Evolutionary conservation across 2,329 filamentous ascomycete species (phyloP), one percentile per base, ranked within the genome.

Genomic region (Cryphonectria japonica): DNA sequence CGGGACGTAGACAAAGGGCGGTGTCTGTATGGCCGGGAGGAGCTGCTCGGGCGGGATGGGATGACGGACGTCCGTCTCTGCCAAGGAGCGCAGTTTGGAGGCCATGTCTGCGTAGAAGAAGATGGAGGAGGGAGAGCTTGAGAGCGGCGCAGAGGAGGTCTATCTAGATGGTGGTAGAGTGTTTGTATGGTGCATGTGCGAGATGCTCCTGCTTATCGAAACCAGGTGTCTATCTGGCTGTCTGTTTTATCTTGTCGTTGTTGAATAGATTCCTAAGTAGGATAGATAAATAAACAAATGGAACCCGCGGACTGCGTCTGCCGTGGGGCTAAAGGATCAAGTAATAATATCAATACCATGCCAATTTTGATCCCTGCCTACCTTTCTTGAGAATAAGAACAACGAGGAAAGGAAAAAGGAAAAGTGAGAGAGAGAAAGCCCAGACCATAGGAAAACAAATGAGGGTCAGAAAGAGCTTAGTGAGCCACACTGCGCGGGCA

Each of bases 1-100:
- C 37, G 79, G 80, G 39, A 84, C 77, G 68, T 78, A 75, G 72
- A 87, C 74, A 75, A 88, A 88, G 9, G 86, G 86, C 9, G 83
- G 75, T n/a, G 77, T 76, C 11, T 77, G 75, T 41, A 87, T 76
- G 39, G 81, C 79, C 0, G 80, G 76, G 2, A 76, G 72, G 67
- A 84, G 80, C 41, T 78, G 67, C 29, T 80, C 79, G 3, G 78
- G 71, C 3, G 82, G 76, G 67, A 87, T 81, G 54, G 81, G 77
- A 3, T 76, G 72, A 59, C 76, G 76, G 50, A 84, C 81, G 72
- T 86, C 82, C 13, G 80, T 85, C 72, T 80, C 77, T 64, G 81
- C 75, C 70, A 88, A 83, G 71, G 76, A 71, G 70, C 76, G 76
- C 71, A 84, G 80, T 34, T 79, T 74, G 39, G 75, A 75, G 9